Evolutionary conservation across 176 grass and related monocot species (phyloP).

Genomic region (Calamus simplicifolius): DNA sequence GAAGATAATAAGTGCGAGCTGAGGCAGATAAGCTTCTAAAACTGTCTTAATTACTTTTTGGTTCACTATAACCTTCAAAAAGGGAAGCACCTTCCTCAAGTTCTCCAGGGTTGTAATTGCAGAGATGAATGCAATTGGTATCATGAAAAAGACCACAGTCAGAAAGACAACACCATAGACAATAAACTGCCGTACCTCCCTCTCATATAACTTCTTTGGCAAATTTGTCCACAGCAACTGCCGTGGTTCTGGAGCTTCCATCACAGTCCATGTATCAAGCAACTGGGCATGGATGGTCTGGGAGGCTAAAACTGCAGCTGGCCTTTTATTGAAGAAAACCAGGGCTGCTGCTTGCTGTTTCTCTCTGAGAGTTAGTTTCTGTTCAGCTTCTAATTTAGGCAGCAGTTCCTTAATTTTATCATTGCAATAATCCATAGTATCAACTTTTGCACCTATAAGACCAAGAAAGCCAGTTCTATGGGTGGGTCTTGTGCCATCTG

Average conservation of each 20-base stretch:
- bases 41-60: slow-evolving; percentile 36
- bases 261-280: slow-evolving; percentile 67
- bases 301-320: slow-evolving; percentile 65
- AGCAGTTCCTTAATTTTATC: slow-evolving; percentile 76
- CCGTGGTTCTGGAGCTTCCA: slow-evolving; percentile 76
- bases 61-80: slow-evolving; percentile 71
- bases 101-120: slow-evolving; percentile 72
- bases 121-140: slow-evolving; percentile 66
- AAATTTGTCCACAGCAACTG: slow-evolving; percentile 71
- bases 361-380: slow-evolving; percentile 55
- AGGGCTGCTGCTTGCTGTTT: slow-evolving; percentile 70
- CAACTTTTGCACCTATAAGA: slow-evolving; percentile 76
- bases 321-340: slow-evolving; percentile 74
- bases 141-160: slow-evolving; percentile 53
- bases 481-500: slow-evolving; percentile 56
- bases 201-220: slow-evolving; percentile 46
- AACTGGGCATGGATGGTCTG: slow-evolving; percentile 82
- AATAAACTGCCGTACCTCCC: slow-evolving; percentile 45
- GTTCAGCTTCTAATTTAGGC: slow-evolving; percentile 71
- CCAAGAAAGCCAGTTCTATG: slow-evolving; percentile 72
- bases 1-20: slow-evolving; percentile 75
- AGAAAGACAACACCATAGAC: slow-evolving; percentile 69
- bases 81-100: slow-evolving; percentile 50
- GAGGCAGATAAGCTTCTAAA: slow-evolving; percentile 82
- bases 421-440: slow-evolving; percentile 71